Evolutionary conservation across 108 stramenopile genomes (phyloP).

Genomic region (Chaetoceros muelleri): DNA sequence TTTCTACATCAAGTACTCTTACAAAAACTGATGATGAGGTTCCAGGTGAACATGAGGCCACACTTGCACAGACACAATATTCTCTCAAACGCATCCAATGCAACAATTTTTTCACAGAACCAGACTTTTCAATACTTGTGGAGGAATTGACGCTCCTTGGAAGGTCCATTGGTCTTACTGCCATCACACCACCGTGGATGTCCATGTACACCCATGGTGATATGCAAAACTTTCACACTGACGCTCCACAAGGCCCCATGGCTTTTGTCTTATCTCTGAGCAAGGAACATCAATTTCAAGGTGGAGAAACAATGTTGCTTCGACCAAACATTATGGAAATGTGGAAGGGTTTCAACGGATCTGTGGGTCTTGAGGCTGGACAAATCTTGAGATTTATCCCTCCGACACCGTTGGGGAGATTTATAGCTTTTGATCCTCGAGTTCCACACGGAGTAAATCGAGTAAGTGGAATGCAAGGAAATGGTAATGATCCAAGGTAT

Average conservation of each 20-base stretch:
- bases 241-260: constrained; percentile 23
- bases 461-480: constrained; percentile 10
- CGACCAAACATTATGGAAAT: constrained; percentile 17
- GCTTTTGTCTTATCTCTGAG: constrained; percentile 22
- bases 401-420: constrained; percentile 18
- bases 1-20: not conserved
- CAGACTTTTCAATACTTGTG: constrained; percentile 7
- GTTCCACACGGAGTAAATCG: constrained; percentile 29
- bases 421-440: constrained; percentile 26
- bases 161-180: constrained; percentile 21
- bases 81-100: constrained; percentile 19
- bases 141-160: constrained; percentile 18
- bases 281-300: constrained; percentile 14
- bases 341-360: constrained; percentile 22
- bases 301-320: constrained; percentile 34
- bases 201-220: constrained; percentile 30
- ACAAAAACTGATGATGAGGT: not conserved
- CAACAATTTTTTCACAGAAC: constrained; percentile 8
- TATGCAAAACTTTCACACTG: constrained; percentile 28
- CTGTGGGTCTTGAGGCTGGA: constrained; percentile 6
- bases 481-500: constrained; percentile 11
- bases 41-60: constrained; percentile 10
- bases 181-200: constrained; percentile 32
- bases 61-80: constrained; percentile 20
- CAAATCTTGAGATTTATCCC: constrained; percentile 10